Percentiles rank a stretch among this genome's conserved stretches.
These are phyloP conservation scores for Candida sp. DNA, from an alignment of 1,139 yeast species.

Conservation along the genomic window DNA sequence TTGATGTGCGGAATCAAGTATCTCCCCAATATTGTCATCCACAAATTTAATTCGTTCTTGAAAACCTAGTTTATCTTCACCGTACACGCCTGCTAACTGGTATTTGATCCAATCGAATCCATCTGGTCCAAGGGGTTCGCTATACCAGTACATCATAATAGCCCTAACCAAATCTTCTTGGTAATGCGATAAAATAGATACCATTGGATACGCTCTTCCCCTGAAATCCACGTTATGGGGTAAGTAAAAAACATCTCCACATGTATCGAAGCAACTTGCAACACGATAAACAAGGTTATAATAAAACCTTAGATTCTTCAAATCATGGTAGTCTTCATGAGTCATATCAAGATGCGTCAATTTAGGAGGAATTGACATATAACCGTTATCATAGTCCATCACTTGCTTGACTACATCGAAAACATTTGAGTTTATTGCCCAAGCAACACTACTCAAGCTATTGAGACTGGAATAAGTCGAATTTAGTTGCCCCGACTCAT, in stretches of 20 bases:
- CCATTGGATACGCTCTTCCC: constrained; percentile 41
- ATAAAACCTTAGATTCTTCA: constrained; percentile 17
- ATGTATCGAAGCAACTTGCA: constrained; percentile 23
- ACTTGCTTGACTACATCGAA: constrained; percentile 19
- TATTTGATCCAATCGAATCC: constrained; percentile 42
- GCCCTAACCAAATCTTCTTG: constrained; percentile 35
- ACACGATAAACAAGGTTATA: constrained; percentile 18
- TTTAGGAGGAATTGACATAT: constrained; percentile 27
- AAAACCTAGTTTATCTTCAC: constrained; percentile 23
- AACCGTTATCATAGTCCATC: constrained; percentile 20
- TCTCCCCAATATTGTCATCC: constrained; percentile 16
- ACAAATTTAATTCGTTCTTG: constrained; percentile 25
- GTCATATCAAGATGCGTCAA: constrained; percentile 2
- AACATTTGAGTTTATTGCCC: constrained; percentile 34
- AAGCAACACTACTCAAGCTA: constrained; percentile 25
- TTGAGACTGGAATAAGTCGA: constrained; percentile 29
- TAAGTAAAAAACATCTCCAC: constrained; percentile 37
- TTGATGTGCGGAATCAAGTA: constrained; percentile 24
- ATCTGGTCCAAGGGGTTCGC: constrained; percentile 28
- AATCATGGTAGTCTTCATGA: constrained; percentile 11
- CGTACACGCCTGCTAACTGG: constrained; percentile 37
- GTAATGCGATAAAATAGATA: constrained; percentile 33
- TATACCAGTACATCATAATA: constrained; percentile 37
- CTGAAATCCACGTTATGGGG: constrained; percentile 42
- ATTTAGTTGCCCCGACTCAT: constrained; percentile 29